These are phyloP conservation scores for Scalesia atractyloides DNA, from an alignment of 129 eudicot genomes.

Conservation along the genomic window DNA sequence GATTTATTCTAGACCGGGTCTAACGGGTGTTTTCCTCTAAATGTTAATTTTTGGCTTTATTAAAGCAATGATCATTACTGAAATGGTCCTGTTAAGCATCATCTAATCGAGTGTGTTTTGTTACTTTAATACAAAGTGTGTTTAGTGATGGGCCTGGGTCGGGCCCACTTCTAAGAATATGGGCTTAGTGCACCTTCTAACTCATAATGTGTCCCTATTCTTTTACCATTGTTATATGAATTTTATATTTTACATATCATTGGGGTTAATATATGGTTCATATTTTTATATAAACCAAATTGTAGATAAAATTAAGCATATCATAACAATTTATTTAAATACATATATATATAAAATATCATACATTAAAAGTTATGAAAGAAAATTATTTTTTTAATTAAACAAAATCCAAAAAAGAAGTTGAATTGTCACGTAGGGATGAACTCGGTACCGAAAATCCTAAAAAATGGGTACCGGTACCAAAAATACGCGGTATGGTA, in stretches of 20 bases:
- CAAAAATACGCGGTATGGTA: too few species aligned
- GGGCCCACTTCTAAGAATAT: conserved; percentile 30
- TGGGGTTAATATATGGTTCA: too few species aligned
- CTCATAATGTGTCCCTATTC: background rate
- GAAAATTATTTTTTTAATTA: too few species aligned
- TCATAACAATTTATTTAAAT: too few species aligned
- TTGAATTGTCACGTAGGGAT: too few species aligned
- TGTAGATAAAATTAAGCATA: too few species aligned
- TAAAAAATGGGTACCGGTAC: too few species aligned
- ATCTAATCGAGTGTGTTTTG: conserved; percentile 34
- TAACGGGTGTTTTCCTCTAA: conserved; percentile 26
- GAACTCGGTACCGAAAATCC: too few species aligned
- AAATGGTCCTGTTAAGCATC: conserved; percentile 38
- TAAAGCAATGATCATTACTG: conserved; percentile 33
- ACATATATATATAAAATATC: too few species aligned
- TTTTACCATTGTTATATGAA: background rate
- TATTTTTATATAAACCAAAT: too few species aligned
- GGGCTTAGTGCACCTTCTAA: conserved; percentile 12
- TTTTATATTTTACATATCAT: background rate
- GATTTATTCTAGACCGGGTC: conserved; percentile 27
- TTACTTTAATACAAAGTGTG: conserved; percentile 34
- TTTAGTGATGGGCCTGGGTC: conserved; percentile 37
- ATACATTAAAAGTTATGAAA: too few species aligned
- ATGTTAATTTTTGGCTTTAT: conserved; percentile 18
- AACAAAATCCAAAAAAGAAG: too few species aligned